A percentile compares a stretch with the other conserved stretches of the same genome.
phyloP scores from a whole-genome alignment of 257 asterid genomes.

The Penstemon eatonii region DNA sequence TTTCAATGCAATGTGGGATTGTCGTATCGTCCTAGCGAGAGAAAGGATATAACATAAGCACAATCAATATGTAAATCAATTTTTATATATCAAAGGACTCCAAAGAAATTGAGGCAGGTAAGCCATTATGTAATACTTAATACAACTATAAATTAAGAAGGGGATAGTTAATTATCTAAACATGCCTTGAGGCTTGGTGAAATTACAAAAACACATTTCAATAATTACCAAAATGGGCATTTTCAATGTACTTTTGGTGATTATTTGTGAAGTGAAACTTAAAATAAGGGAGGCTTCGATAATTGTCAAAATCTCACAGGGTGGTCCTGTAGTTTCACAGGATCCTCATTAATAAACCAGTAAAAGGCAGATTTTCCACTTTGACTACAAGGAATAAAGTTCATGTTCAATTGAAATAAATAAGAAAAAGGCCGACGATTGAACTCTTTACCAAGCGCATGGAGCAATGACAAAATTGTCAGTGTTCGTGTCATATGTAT shows the following conservation, averaged over 20 bases:
- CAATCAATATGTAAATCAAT: not conserved
- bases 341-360: not conserved
- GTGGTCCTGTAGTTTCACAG: no score
- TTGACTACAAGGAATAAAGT: not conserved
- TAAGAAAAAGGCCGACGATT: conserved; percentile 11
- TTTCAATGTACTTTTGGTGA: no score
- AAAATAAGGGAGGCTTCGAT: no score
- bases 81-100: not conserved
- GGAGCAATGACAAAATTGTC: conserved; percentile 76
- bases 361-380: not conserved
- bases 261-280: no score
- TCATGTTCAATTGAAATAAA: conserved; percentile 4
- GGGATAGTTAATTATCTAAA: no score
- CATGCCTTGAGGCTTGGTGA: no score
- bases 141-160: no score
- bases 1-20: conserved; percentile 45
- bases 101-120: not conserved
- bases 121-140: not conserved
- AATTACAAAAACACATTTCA: no score
- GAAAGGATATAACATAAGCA: conserved; percentile 15
- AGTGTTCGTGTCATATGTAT: conserved; percentile 63
- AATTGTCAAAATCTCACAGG: no score
- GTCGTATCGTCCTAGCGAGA: conserved; percentile 50
- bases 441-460: conserved; percentile 60
- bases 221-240: no score